Base-by-base conservation (phyloP, 805 yeast species). In the Candida khao-thaluensis region DNA sequence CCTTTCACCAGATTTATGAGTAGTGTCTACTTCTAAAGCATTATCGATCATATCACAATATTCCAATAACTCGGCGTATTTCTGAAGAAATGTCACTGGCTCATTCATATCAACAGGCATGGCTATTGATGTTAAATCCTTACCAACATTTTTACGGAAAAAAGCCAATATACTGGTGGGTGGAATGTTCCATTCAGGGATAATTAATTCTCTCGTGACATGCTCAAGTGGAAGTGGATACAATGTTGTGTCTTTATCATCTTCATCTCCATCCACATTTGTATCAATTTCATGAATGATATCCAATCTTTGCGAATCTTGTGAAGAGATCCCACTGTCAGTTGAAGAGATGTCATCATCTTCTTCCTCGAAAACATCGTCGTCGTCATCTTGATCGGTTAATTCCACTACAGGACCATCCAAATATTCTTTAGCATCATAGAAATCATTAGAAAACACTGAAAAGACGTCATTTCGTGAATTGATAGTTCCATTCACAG, bases 51-150 rank as follows among this genome's bases (percentile, higher is more conserved):
- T 54, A 30, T 75, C 66, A 23, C 85, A 60, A 57, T 87, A 87
- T 59, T 93, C 99, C 54, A 85, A 71, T 32, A 79, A 60, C 59
- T 93, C 99, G 0, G 93, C 72, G 50, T 82, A 77, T 45, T 81
- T 76, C 58, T 93, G 96, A 40, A 91, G 68, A 20, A 85, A 78
- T 0, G 95, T 78, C 16, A 91, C 57, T 0, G 99, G 99, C 60
- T 93, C 99, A 63, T 93, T 93, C 39, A 89, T 76, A 1, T 93
- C 81, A 6, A 93, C 95, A 1, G 99, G 99, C 90, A 91, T 89
- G 0, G 96, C 81, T 31, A 90, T 76, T 1, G 88, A 72, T 0
- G 89, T 73, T 41, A 93, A 59, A 59, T 91, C 98, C 54, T 90
- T 91, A 15, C 97, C 97, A 8, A 91, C 93, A 50, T 88, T 89